Evolutionary conservation across 345 rosid genomes (phyloP).

Genomic region (Acer yangbiense): DNA sequence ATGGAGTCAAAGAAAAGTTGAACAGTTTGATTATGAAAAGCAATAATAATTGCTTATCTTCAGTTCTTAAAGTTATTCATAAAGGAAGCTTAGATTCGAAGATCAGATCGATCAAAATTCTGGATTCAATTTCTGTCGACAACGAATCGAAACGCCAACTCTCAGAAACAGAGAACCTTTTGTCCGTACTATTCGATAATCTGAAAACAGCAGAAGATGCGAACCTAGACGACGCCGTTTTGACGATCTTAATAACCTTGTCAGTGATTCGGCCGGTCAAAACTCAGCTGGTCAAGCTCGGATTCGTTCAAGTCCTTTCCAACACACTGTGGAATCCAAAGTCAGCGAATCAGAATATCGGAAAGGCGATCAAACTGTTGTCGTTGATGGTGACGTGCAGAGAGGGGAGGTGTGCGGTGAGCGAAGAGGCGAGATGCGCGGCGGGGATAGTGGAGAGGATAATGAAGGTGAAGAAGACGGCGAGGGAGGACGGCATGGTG

Average conservation of each 20-base stretch:
- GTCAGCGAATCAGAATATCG: conserved; percentile 22
- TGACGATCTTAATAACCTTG: conserved; percentile 35
- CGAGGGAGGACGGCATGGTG: conserved; percentile 51
- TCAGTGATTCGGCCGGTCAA: conserved; percentile 35
- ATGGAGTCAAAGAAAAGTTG: conserved; percentile 22
- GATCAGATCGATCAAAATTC: conserved; percentile 33
- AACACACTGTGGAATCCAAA: conserved; percentile 24
- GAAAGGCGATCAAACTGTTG: conserved; percentile 41
- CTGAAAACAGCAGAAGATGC: conserved; percentile 23
- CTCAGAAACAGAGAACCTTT: conserved; percentile 33
- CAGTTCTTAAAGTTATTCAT: conserved; percentile 30
- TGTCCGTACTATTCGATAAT: conserved; percentile 29
- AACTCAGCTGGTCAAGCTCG: conserved; percentile 37
- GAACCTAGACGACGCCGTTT: conserved; percentile 31
- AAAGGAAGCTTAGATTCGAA: conserved; percentile 30
- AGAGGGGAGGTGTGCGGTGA: conserved; percentile 48
- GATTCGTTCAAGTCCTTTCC: conserved; percentile 31
- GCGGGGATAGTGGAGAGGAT: conserved; percentile 44
- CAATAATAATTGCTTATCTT: conserved; percentile 21
- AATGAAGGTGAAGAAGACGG: conserved; percentile 6
- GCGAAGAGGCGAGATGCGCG: conserved; percentile 38
- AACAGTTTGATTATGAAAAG: conserved; percentile 25
- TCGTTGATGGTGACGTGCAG: conserved; percentile 30
- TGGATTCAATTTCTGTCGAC: conserved; percentile 40
- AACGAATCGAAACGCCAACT: conserved; percentile 35